phyloP scores from a whole-genome alignment of 345 rosid genomes.

The Luvunga scandens region DNA sequence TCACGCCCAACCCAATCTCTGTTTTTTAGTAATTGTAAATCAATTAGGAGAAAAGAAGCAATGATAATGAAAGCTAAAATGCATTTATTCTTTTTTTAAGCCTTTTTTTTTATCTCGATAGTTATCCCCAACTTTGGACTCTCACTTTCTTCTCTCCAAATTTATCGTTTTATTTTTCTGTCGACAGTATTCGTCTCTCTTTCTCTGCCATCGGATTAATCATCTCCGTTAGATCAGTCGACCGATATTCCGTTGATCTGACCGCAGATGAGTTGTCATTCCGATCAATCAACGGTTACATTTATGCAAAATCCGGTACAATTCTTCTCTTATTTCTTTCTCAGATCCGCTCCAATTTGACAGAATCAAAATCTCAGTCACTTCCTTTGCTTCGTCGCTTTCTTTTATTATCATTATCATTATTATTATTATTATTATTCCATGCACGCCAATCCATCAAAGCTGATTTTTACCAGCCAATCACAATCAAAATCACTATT shows the following conservation, averaged over 20 bases:
- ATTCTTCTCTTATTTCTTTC: constrained; percentile 5
- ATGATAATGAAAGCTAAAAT: too few species aligned
- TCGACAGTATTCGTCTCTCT: neutral
- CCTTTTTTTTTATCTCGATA: neutral
- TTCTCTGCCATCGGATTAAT: constrained; percentile 15
- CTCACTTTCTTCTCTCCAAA: neutral
- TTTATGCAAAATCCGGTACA: constrained; percentile 7
- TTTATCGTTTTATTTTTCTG: neutral
- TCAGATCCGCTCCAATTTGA: constrained; percentile 21
- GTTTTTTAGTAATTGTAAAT: too few species aligned
- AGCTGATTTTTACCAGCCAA: constrained; percentile 1
- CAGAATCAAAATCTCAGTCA: neutral
- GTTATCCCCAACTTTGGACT: constrained; percentile 17
- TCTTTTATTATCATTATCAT: neutral
- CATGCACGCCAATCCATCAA: constrained; percentile 29
- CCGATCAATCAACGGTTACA: constrained; percentile 6
- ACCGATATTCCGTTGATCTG: constrained; percentile 23
- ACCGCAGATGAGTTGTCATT: constrained; percentile 5
- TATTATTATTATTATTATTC: constrained; percentile 9
- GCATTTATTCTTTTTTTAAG: neutral
- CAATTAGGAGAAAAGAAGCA: too few species aligned
- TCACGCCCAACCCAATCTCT: too few species aligned
- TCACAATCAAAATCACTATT: constrained; percentile 5
- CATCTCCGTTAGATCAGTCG: constrained; percentile 18
- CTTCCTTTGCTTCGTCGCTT: neutral